Evolutionary conservation across 1,139 yeast genomes (phyloP).

Genomic region (Geotrichum klebahnii): DNA sequence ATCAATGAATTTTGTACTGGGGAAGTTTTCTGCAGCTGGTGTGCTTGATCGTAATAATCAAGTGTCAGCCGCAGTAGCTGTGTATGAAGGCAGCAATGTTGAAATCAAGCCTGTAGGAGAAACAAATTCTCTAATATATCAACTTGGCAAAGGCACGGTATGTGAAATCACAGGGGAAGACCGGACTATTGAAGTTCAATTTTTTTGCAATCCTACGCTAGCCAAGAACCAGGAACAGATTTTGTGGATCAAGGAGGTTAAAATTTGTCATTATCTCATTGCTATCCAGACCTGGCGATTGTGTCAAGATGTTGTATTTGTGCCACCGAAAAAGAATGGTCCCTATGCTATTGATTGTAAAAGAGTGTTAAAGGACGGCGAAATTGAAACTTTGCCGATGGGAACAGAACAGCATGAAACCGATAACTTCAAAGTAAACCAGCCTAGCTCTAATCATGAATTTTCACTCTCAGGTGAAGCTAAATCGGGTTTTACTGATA

Average conservation of each 20-base stretch:
- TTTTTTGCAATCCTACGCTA: conserved; percentile 53
- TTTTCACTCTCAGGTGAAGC: not conserved
- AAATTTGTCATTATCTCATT: conserved; percentile 68
- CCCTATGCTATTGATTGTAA: conserved; percentile 47
- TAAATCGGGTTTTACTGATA: conserved; percentile 15
- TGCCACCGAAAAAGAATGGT: conserved; percentile 43
- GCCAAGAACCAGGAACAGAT: conserved; percentile 37
- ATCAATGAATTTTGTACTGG: conserved; percentile 46
- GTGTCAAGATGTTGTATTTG: conserved; percentile 53
- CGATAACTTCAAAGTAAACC: not conserved
- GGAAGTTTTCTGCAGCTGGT: conserved; percentile 38
- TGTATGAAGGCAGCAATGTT: not conserved
- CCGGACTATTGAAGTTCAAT: conserved; percentile 60
- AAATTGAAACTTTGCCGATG: too few species aligned
- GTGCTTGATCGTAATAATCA: not conserved
- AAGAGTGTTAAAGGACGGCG: conserved; percentile 28
- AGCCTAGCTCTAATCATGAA: not conserved
- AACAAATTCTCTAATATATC: conserved; percentile 40
- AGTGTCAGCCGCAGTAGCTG: not conserved
- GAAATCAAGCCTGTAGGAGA: conserved; percentile 15
- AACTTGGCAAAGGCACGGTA: conserved; percentile 55
- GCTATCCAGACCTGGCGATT: conserved; percentile 54
- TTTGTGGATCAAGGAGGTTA: conserved; percentile 55
- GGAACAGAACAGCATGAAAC: not conserved
- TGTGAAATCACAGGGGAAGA: conserved; percentile 71